Evolutionary conservation across 2,329 filamentous ascomycete genomes (phyloP).

Genomic region (Fusarium papillatum): DNA sequence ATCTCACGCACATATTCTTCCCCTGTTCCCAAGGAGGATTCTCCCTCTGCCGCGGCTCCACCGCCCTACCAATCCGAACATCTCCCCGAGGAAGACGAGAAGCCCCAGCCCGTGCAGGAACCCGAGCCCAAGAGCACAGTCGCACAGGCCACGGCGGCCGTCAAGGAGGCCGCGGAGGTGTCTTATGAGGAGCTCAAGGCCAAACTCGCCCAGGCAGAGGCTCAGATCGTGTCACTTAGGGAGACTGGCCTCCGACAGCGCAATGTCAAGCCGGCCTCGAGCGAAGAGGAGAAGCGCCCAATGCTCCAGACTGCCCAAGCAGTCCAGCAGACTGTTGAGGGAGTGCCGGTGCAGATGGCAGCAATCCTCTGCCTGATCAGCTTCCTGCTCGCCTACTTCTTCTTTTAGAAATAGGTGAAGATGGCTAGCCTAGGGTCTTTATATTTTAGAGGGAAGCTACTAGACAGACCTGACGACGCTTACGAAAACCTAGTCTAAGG

Average conservation of each 20-base stretch:
- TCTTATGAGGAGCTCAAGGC: conserved; percentile 74
- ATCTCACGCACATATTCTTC: conserved; percentile 60
- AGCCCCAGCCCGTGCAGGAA: conserved; percentile 43
- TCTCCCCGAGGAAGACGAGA: conserved; percentile 46
- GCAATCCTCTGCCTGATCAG: conserved; percentile 88
- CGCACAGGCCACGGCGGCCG: conserved; percentile 59
- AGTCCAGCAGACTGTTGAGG: conserved; percentile 71
- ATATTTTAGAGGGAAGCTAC: conserved; percentile 21
- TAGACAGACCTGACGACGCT: conserved; percentile 38
- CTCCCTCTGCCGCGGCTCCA: conserved; percentile 48
- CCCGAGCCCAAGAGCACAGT: conserved; percentile 47
- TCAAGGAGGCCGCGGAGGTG: conserved; percentile 58
- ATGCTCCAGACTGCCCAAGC: conserved; percentile 66
- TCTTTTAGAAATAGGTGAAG: conserved; percentile 76
- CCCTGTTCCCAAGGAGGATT: conserved; percentile 52
- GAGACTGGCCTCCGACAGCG: conserved; percentile 84
- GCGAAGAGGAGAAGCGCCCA: conserved; percentile 64
- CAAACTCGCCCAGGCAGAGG: conserved; percentile 82
- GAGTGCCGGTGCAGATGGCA: conserved; percentile 89
- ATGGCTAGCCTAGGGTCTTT: conserved; percentile 13
- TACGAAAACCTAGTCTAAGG: conserved; percentile 27
- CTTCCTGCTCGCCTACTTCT: conserved; percentile 95
- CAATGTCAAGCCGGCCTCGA: conserved; percentile 69
- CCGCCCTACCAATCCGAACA: conserved; percentile 53
- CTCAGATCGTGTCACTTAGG: conserved; percentile 78